Evolutionary conservation across 2,329 filamentous ascomycete genomes (phyloP).

Genomic region (Botrytis squamosa): DNA sequence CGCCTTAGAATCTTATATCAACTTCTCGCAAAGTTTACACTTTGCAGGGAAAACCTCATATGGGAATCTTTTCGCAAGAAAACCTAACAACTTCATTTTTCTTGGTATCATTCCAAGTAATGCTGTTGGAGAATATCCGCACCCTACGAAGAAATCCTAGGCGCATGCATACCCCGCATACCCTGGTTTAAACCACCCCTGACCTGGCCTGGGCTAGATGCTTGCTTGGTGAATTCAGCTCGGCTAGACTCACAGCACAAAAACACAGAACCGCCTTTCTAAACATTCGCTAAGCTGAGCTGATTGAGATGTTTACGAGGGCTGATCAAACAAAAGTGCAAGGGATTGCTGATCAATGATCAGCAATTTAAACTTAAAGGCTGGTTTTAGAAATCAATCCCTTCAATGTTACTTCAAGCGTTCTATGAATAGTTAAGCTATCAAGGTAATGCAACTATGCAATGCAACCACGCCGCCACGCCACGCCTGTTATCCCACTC

Average conservation of each 20-base stretch:
- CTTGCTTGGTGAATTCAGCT: neutral
- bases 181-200: neutral
- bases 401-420: neutral
- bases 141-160: neutral
- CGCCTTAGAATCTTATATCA: neutral
- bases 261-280: neutral
- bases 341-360: neutral
- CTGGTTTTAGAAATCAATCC: neutral
- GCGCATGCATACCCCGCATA: slow-evolving; percentile 5
- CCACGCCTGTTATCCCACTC: neutral
- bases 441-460: neutral
- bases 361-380: neutral
- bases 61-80: neutral
- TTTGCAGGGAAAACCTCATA: neutral
- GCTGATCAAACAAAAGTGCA: neutral
- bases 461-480: neutral
- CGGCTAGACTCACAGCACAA: neutral
- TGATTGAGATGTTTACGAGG: neutral
- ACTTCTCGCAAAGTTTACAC: no score
- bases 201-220: neutral
- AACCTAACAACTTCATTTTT: neutral
- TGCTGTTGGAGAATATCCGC: neutral
- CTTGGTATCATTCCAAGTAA: neutral
- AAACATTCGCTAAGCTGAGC: neutral
- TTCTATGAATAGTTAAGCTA: neutral